phyloP scores from a whole-genome alignment of 306 rosid genomes.

The Pterocarpus santalinus region DNA sequence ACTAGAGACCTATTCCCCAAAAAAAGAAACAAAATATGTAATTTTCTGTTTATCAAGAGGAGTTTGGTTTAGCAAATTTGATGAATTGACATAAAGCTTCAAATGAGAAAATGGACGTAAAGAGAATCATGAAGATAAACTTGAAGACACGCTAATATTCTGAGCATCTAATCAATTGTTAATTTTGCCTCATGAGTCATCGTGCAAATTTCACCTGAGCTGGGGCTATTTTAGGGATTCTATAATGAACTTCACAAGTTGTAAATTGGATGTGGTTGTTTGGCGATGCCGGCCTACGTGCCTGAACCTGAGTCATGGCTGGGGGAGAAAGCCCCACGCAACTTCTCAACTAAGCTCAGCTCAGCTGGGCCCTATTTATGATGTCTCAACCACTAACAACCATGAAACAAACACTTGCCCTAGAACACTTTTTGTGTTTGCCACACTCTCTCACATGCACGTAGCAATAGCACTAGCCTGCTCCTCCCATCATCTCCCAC shows the following conservation, averaged over 20 bases:
- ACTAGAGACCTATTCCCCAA: too few species aligned
- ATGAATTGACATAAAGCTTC: not conserved
- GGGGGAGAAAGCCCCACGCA: conserved; percentile 27
- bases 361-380: conserved; percentile 9
- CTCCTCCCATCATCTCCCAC: not conserved
- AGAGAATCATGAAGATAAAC: not conserved
- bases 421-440: conserved; percentile 18
- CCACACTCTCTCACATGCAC: conserved; percentile 29
- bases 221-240: not conserved
- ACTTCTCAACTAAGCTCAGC: not conserved
- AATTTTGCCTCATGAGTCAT: not conserved
- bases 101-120: too few species aligned
- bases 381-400: conserved; percentile 36
- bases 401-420: not conserved
- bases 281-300: conserved; percentile 27
- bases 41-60: too few species aligned
- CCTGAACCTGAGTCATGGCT: not conserved
- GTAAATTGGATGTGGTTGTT: conserved; percentile 21
- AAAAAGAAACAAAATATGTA: too few species aligned
- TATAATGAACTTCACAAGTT: not conserved
- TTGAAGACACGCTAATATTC: not conserved
- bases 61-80: not conserved
- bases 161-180: not conserved
- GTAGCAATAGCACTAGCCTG: not conserved
- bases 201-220: not conserved